Evolutionary conservation across 371 early-diverging fungal genomes (phyloP).

Genomic region (Catenaria anguillulae): DNA sequence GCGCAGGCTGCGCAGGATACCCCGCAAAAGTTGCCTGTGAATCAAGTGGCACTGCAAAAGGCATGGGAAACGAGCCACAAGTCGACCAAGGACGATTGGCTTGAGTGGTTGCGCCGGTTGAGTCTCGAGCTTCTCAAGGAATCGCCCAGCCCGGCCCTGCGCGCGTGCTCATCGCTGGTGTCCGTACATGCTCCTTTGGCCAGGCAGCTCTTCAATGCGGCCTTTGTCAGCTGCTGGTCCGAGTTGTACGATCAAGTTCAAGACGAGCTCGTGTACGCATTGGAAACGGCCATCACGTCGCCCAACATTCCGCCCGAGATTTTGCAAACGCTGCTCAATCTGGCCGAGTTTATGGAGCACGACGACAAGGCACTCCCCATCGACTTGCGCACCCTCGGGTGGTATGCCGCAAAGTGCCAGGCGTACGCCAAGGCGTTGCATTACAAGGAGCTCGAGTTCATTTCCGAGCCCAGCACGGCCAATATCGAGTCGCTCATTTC

Average conservation of each 20-base stretch:
- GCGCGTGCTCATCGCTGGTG: slow-evolving; percentile 80
- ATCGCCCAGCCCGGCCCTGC: slow-evolving; percentile 85
- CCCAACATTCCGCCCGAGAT: slow-evolving; percentile 83
- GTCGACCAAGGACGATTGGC: slow-evolving; percentile 89
- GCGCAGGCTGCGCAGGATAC: slow-evolving; percentile 33
- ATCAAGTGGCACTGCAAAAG: slow-evolving; percentile 70
- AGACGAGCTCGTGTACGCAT: slow-evolving; percentile 70
- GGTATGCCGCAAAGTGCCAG: slow-evolving; percentile 83
- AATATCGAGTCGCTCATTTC: slow-evolving; percentile 85
- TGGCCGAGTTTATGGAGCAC: slow-evolving; percentile 97
- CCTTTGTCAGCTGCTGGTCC: slow-evolving; percentile 93
- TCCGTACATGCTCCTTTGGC: slow-evolving; percentile 67
- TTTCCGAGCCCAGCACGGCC: slow-evolving; percentile 62
- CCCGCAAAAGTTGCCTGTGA: slow-evolving; percentile 63
- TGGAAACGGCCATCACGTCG: slow-evolving; percentile 73
- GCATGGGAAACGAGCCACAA: slow-evolving; percentile 87
- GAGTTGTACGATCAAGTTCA: slow-evolving; percentile 81
- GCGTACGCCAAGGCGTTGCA: slow-evolving; percentile 93
- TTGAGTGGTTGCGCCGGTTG: slow-evolving; percentile 84
- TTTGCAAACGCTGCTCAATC: slow-evolving; percentile 73
- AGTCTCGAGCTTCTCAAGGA: slow-evolving; percentile 87
- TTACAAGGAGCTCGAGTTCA: slow-evolving; percentile 93
- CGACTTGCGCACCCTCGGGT: slow-evolving; percentile 74
- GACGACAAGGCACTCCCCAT: slow-evolving; percentile 91
- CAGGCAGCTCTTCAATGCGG: slow-evolving; percentile 88